Evolutionary conservation across 2,329 filamentous ascomycete genomes (phyloP).

Genomic region (Colletotrichum sp.): DNA sequence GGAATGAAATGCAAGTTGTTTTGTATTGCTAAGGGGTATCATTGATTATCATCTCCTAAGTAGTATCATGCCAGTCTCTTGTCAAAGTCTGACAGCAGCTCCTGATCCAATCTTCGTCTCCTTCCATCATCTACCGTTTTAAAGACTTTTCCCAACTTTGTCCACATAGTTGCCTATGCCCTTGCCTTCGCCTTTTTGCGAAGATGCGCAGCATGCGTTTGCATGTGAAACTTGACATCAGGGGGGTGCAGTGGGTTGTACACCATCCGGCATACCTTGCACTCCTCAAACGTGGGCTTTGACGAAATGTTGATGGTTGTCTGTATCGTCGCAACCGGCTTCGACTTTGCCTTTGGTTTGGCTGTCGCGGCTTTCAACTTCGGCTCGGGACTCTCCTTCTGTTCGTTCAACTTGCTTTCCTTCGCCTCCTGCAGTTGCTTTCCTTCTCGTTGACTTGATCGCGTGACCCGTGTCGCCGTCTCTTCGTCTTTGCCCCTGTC

Average conservation of each 20-base stretch:
- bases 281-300: conserved; percentile 47
- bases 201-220: conserved; percentile 32
- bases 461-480: not conserved
- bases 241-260: conserved; percentile 49
- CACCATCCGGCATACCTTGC: conserved; percentile 46
- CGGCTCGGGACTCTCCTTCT: not conserved
- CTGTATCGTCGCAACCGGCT: conserved; percentile 35
- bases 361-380: not conserved
- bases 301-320: conserved; percentile 50
- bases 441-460: not conserved
- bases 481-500: not conserved
- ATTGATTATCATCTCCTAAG: not conserved
- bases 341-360: conserved; percentile 5
- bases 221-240: conserved; percentile 47
- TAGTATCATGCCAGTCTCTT: not conserved
- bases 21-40: conserved; percentile 4
- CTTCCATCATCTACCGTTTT: not conserved
- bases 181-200: not conserved
- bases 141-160: fast-evolving
- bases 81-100: not conserved
- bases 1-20: not conserved
- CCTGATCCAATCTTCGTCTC: not conserved
- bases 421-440: not conserved
- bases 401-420: not conserved
- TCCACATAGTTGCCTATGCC: not conserved